These are phyloP conservation scores for Stagonosporopsis tanaceti DNA, from an alignment of 2,329 filamentous ascomycete genomes.

Conservation along the genomic window DNA sequence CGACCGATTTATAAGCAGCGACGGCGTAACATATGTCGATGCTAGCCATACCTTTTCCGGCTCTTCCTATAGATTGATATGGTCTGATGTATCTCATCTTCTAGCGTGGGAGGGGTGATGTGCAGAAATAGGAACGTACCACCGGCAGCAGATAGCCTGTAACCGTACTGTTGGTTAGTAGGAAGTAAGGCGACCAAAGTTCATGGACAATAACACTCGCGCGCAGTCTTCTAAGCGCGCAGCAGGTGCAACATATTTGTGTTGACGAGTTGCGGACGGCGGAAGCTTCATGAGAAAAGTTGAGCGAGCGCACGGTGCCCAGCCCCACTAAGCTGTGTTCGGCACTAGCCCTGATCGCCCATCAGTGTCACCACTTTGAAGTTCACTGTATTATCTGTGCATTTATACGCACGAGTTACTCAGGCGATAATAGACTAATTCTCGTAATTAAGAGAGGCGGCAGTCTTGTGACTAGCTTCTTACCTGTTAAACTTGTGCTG, in stretches of 20 bases:
- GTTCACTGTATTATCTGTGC: too few species aligned
- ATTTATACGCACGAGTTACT: too few species aligned
- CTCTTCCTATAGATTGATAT: slow-evolving; percentile 58
- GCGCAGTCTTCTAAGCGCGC: neutral
- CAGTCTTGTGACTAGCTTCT: too few species aligned
- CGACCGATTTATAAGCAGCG: slow-evolving; percentile 60
- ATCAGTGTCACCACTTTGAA: too few species aligned
- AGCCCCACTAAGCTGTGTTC: neutral
- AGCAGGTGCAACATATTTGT: slow-evolving; percentile 5
- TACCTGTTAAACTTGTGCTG: too few species aligned
- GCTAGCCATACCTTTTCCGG: slow-evolving; percentile 61
- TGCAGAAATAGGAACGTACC: slow-evolving; percentile 8
- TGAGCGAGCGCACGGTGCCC: neutral
- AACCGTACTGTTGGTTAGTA: neutral
- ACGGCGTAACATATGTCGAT: slow-evolving; percentile 59
- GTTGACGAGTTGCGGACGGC: slow-evolving; percentile 3
- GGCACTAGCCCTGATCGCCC: neutral
- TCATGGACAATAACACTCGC: too few species aligned
- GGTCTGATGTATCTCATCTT: slow-evolving; percentile 50
- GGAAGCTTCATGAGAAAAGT: slow-evolving; percentile 15
- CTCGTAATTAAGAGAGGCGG: too few species aligned
- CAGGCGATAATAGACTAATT: too few species aligned
- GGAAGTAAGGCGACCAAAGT: accelerated
- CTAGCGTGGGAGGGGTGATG: slow-evolving; percentile 25
- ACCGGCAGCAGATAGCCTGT: neutral